Conservation (phyloP, 495 filamentous ascomycete species). For the Aspergillus saccharolyticus region DNA sequence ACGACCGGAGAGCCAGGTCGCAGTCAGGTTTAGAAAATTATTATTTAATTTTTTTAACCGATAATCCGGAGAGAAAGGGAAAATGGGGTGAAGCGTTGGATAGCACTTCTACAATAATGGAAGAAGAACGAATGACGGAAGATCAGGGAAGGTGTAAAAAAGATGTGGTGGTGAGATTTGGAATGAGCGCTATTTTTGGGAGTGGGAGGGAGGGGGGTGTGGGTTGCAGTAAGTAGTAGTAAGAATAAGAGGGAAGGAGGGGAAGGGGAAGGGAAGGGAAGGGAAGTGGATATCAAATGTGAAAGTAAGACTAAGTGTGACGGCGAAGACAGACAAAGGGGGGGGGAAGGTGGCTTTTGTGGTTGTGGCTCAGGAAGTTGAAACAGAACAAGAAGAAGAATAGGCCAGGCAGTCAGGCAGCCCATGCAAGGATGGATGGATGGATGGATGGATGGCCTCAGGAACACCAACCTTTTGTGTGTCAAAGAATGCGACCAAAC, state of each 20-base stretch:
- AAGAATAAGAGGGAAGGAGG: slow-evolving; percentile 2
- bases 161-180: neutral
- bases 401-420: neutral
- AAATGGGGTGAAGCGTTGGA: neutral
- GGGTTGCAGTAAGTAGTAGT: neutral
- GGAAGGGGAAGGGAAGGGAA: slow-evolving; percentile 4
- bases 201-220: neutral
- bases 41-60: slow-evolving; percentile 1
- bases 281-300: neutral
- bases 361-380: neutral
- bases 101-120: slow-evolving; percentile 1
- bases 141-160: slow-evolving; percentile 5
- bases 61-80: neutral
- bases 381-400: neutral
- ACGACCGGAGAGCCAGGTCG: slow-evolving; percentile 3
- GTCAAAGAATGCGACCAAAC: neutral
- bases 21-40: neutral
- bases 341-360: neutral
- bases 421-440: neutral
- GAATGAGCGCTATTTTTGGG: neutral
- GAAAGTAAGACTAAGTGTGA: neutral
- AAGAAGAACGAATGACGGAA: neutral
- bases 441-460: slow-evolving; percentile 4
- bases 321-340: slow-evolving; percentile 1
- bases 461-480: slow-evolving; percentile 1